phyloP scores from a whole-genome alignment of 2,329 filamentous ascomycete species.

The Cytospora chrysosperma region DNA sequence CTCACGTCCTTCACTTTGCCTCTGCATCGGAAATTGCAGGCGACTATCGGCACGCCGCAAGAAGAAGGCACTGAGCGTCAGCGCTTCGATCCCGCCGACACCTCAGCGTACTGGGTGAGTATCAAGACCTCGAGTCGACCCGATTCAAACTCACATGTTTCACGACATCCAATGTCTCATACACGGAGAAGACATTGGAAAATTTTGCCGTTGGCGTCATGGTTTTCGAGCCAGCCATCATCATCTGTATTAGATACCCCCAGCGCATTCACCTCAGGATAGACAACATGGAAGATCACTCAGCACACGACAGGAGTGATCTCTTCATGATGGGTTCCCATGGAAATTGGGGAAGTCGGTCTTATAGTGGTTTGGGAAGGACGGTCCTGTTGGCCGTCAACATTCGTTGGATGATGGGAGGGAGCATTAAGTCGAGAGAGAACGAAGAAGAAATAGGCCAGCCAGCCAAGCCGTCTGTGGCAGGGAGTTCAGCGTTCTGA shows the following conservation, averaged over 20 bases:
- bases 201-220: not conserved
- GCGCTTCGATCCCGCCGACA: not conserved
- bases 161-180: not conserved
- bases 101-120: not conserved
- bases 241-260: not conserved
- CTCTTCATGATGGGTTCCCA: not conserved
- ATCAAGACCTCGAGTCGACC: not conserved
- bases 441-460: not conserved
- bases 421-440: not conserved
- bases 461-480: not conserved
- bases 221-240: not conserved
- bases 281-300: not conserved
- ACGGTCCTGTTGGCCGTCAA: not conserved
- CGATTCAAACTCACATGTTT: not conserved
- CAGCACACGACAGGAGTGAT: not conserved
- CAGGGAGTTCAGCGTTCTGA: not conserved
- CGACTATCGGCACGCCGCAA: not conserved
- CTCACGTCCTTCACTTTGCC: too few species aligned
- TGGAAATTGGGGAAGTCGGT: not conserved
- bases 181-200: not conserved
- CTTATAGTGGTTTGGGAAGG: not conserved
- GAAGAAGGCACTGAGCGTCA: not conserved
- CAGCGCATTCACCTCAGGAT: not conserved
- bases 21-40: not conserved
- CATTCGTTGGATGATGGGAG: not conserved